A percentile compares a stretch with the other conserved stretches of the same genome.
phyloP scores from a whole-genome alignment of 2,329 filamentous ascomycete species.

The Pseudogymnoascus sp. region DNA sequence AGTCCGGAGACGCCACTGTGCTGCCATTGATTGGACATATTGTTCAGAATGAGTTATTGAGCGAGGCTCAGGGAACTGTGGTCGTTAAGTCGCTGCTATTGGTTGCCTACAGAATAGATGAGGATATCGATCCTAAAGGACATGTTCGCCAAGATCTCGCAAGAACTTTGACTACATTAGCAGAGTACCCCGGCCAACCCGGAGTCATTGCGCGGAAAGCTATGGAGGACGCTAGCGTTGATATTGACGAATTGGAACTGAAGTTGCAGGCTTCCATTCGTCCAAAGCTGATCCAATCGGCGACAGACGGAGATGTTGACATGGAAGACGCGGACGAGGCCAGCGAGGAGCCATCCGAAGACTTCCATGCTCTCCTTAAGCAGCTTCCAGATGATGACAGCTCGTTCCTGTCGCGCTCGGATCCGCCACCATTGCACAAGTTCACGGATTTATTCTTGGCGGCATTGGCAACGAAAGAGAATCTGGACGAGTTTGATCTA shows the following conservation, averaged over 20 bases:
- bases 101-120: conserved; percentile 50
- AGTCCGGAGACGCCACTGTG: conserved; percentile 50
- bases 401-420: conserved; percentile 46
- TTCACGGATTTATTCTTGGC: conserved; percentile 55
- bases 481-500: conserved; percentile 36
- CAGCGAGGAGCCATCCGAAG: conserved; percentile 25
- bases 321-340: conserved; percentile 38
- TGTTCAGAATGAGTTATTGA: conserved; percentile 52
- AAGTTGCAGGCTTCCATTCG: conserved; percentile 65
- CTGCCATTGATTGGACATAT: conserved; percentile 56
- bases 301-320: conserved; percentile 42
- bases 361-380: conserved; percentile 19
- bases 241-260: conserved; percentile 69
- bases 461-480: conserved; percentile 40
- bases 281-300: conserved; percentile 43
- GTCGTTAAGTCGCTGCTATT: conserved; percentile 59
- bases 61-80: conserved; percentile 55
- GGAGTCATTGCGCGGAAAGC: conserved; percentile 60
- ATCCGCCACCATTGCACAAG: conserved; percentile 35
- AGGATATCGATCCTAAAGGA: conserved; percentile 46
- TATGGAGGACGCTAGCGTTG: conserved; percentile 59
- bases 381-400: conserved; percentile 32
- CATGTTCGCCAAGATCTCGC: conserved; percentile 57
- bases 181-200: conserved; percentile 49
- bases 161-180: conserved; percentile 58